phyloP scores from a whole-genome alignment of 768 basidiomycete genomes.

The Suillus weaverae region DNA sequence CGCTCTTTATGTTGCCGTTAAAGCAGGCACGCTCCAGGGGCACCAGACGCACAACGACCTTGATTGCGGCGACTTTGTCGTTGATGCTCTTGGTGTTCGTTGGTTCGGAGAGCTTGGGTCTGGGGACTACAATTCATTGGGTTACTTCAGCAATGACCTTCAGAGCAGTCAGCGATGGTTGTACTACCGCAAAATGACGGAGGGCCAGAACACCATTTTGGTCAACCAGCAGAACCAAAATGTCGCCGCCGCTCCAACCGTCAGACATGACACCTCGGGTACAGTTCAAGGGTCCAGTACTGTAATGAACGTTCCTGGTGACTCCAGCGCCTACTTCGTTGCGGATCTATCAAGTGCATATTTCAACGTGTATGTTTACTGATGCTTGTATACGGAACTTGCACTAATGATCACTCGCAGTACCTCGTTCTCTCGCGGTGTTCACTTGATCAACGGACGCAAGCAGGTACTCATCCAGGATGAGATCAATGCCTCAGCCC shows the following conservation, averaged over 20 bases:
- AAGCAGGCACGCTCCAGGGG: constrained; percentile 75
- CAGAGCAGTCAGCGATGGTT: constrained; percentile 78
- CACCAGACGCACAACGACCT: constrained; percentile 97
- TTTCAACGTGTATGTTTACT: constrained; percentile 57
- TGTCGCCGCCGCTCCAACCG: constrained; percentile 62
- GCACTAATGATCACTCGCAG: constrained; percentile 35
- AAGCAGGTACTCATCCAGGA: constrained; percentile 92
- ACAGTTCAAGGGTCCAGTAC: constrained; percentile 85
- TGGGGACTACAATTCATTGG: constrained; percentile 72
- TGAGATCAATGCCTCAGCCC: constrained; percentile 64
- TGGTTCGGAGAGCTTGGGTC: constrained; percentile 96
- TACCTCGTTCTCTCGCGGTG: constrained; percentile 77
- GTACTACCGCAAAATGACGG: constrained; percentile 96
- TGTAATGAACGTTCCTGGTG: constrained; percentile 56
- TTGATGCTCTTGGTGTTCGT: constrained; percentile 90
- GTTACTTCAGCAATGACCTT: constrained; percentile 76
- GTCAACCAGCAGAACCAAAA: constrained; percentile 78
- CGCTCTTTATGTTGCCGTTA: constrained; percentile 85
- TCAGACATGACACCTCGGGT: constrained; percentile 51
- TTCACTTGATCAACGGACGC: constrained; percentile 79
- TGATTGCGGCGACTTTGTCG: constrained; percentile 92
- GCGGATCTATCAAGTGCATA: constrained; percentile 80
- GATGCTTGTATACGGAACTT: neutral
- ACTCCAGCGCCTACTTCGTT: constrained; percentile 82
- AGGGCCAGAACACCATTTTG: constrained; percentile 94